These are phyloP conservation scores for Ocimum tenuiflorum DNA, from an alignment of 257 asterid species.

Conservation along the genomic window DNA sequence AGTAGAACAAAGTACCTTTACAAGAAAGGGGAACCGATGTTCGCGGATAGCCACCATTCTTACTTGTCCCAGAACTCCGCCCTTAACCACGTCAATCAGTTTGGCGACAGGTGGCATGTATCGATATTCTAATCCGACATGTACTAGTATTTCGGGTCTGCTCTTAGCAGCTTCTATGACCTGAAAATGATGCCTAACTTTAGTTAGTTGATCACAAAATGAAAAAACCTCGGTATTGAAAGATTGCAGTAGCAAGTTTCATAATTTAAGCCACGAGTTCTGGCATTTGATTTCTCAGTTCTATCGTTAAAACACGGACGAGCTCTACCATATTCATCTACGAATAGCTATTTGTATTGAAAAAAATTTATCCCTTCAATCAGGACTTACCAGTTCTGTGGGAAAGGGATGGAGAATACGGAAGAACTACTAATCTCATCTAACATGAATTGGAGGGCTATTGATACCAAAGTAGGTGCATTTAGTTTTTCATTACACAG, in stretches of 20 bases:
- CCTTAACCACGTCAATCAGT: conserved; percentile 65
- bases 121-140: conserved; percentile 92
- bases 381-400: too few relatives aligned
- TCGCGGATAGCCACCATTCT: conserved; percentile 92
- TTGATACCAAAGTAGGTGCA: not conserved
- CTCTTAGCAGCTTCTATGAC: conserved; percentile 64
- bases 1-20: conserved; percentile 51
- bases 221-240: not conserved
- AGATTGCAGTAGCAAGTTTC: not conserved
- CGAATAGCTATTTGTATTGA: not conserved
- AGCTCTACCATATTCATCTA: not conserved
- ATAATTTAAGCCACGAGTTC: not conserved
- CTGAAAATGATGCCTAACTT: conserved; percentile 28
- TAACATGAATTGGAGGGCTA: not conserved
- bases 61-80: conserved; percentile 59
- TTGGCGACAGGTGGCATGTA: conserved; percentile 96
- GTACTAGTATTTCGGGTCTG: conserved; percentile 67
- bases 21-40: conserved; percentile 92
- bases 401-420: too few relatives aligned
- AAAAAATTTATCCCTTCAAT: too few relatives aligned
- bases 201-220: not conserved
- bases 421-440: not conserved
- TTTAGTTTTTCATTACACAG: not conserved
- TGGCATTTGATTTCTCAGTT: not conserved
- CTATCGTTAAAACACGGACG: not conserved